phyloP scores from a whole-genome alignment of 108 stramenopile species.

The Bacterosira constricta region DNA sequence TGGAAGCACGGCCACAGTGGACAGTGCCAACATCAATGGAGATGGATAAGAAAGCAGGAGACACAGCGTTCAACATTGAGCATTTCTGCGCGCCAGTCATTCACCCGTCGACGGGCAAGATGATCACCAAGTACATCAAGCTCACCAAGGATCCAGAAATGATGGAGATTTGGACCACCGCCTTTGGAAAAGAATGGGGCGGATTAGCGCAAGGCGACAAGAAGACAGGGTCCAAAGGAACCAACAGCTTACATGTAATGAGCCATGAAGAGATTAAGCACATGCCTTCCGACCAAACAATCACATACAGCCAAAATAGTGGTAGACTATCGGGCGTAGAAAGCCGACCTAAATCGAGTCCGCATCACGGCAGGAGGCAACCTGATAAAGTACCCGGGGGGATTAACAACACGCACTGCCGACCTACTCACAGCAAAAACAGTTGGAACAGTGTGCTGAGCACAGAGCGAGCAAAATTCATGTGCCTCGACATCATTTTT shows the following conservation, averaged over 20 bases:
- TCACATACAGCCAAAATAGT: constrained; percentile 45
- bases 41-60: too few relatives aligned
- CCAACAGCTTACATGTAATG: background rate
- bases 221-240: too few relatives aligned
- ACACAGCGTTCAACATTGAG: too few relatives aligned
- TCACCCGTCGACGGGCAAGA: constrained; percentile 5
- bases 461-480: constrained; percentile 31
- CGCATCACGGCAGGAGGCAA: constrained; percentile 47
- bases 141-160: background rate
- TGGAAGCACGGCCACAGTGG: too few relatives aligned
- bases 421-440: too few relatives aligned
- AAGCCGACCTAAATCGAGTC: constrained; percentile 32
- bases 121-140: constrained; percentile 6
- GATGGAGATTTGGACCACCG: too few relatives aligned
- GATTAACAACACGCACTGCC: constrained; percentile 34
- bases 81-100: too few relatives aligned
- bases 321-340: constrained; percentile 24
- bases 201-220: background rate
- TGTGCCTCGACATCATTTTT: constrained; percentile 47
- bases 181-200: too few relatives aligned
- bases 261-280: background rate
- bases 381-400: constrained; percentile 33
- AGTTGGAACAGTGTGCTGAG: constrained; percentile 57
- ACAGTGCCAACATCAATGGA: too few relatives aligned
- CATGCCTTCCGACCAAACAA: too few relatives aligned